These are phyloP conservation scores for Beta corolliflora DNA, from an alignment of 179 eudicot species.

Conservation along the genomic window DNA sequence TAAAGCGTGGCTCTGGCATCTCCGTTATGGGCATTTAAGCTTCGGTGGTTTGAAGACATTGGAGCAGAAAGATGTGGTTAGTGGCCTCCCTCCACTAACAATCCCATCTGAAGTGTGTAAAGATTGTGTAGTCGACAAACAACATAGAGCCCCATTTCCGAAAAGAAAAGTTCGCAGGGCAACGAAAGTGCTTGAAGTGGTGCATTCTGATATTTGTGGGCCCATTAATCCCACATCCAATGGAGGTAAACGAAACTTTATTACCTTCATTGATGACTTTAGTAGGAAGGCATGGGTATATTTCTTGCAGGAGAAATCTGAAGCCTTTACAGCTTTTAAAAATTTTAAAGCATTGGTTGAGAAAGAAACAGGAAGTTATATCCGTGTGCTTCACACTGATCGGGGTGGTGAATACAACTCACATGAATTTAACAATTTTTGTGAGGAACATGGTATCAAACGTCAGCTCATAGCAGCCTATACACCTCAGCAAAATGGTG, in stretches of 20 bases:
- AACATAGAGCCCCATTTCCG: not conserved
- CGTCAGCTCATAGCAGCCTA: not conserved
- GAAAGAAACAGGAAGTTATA: not conserved
- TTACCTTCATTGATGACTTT: not conserved
- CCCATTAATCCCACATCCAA: not conserved
- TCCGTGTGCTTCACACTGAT: not conserved
- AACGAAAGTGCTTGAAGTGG: not conserved
- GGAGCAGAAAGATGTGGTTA: slow-evolving; percentile 7
- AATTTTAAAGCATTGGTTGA: slow-evolving; percentile 5
- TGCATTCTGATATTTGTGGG: slow-evolving; percentile 12
- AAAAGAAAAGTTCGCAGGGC: not conserved
- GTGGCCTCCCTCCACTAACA: slow-evolving; percentile 5
- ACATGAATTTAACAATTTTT: slow-evolving; percentile 9
- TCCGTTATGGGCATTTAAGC: slow-evolving; percentile 4
- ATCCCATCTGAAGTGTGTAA: slow-evolving; percentile 5
- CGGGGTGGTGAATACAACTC: slow-evolving; percentile 1
- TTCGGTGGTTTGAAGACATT: not conserved
- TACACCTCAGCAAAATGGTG: slow-evolving; percentile 20
- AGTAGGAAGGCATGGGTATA: slow-evolving; percentile 7
- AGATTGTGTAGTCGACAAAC: not conserved
- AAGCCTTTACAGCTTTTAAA: not conserved
- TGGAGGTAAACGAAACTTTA: not conserved
- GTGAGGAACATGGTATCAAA: slow-evolving; percentile 9
- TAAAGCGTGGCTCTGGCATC: slow-evolving; percentile 5
- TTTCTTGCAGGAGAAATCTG: not conserved